Conservation (phyloP, 2,329 filamentous ascomycete species). For the Talaromyces sp. region DNA sequence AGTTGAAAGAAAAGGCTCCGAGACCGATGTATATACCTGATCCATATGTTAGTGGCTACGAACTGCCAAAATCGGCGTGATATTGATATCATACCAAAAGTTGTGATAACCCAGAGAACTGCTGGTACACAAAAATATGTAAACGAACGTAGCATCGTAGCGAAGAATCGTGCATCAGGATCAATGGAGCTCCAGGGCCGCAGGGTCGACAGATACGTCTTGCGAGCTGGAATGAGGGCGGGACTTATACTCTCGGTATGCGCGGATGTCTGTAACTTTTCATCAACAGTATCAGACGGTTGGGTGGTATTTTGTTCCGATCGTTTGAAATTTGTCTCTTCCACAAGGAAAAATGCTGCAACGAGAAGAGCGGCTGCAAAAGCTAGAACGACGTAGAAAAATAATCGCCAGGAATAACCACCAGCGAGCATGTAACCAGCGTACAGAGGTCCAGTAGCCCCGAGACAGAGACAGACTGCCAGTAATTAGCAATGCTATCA, state of each 20-base stretch:
- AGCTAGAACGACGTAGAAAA: conserved; percentile 59
- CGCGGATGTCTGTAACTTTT: background rate
- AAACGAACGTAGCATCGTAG: conserved; percentile 46
- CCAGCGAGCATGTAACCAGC: conserved; percentile 60
- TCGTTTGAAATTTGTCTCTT: conserved; percentile 56
- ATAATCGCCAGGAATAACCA: conserved; percentile 57
- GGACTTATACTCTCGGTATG: conserved; percentile 19
- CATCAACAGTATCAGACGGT: background rate
- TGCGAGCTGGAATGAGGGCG: conserved; percentile 33
- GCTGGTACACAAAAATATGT: conserved; percentile 49
- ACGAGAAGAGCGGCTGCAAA: conserved; percentile 47
- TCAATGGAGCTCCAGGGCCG: conserved; percentile 45
- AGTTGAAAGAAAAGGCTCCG: conserved; percentile 50
- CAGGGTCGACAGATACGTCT: conserved; percentile 42
- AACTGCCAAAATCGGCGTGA: background rate
- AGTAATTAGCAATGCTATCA: background rate
- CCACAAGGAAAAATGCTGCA: conserved; percentile 55
- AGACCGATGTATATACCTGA: conserved; percentile 47
- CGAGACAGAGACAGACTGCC: conserved; percentile 53
- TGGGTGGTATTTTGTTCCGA: conserved; percentile 6
- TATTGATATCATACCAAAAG: conserved; percentile 41
- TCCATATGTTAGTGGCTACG: background rate
- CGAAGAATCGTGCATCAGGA: conserved; percentile 44
- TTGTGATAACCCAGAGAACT: conserved; percentile 50
- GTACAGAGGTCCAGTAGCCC: conserved; percentile 54